phyloP scores from a whole-genome alignment of 768 basidiomycete species.

The Chalciporus sphaerocephalus region DNA sequence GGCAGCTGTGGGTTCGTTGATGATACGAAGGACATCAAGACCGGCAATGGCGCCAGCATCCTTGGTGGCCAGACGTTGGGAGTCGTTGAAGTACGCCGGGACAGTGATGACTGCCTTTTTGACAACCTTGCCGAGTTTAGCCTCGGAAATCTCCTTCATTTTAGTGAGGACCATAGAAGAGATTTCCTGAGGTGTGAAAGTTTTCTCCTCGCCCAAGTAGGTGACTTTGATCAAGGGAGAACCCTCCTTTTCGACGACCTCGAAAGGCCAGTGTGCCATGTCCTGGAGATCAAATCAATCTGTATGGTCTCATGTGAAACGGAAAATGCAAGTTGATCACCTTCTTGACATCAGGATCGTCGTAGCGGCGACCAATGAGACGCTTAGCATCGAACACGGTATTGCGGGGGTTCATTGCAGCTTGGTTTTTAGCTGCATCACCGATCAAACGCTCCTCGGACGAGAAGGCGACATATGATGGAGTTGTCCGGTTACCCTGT shows the following conservation, averaged over 20 bases:
- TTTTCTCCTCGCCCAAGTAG: conserved; percentile 92
- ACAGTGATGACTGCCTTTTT: conserved; percentile 99
- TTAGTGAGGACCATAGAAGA: conserved; percentile 99
- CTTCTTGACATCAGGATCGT: conserved; percentile 94
- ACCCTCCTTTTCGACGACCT: conserved; percentile 94
- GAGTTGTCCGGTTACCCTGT: conserved; percentile 99
- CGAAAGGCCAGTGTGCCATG: conserved; percentile 96
- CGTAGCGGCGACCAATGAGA: conserved; percentile 95
- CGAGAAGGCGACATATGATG: conserved; percentile 99
- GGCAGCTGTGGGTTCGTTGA: conserved; percentile 99
- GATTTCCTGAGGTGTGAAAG: conserved; percentile 97
- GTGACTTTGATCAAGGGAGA: conserved; percentile 95
- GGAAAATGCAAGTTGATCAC: conserved; percentile 27
- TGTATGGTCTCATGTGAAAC: background rate
- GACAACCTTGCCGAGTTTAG: conserved; percentile 96
- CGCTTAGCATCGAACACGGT: conserved; percentile 99
- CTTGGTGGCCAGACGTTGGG: conserved; percentile 98
- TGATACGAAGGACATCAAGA: conserved; percentile 99
- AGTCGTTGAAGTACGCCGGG: conserved; percentile 99
- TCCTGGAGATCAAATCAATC: conserved; percentile 50
- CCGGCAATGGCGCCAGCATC: conserved; percentile 98
- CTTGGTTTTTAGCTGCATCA: conserved; percentile 98
- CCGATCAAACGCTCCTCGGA: conserved; percentile 95
- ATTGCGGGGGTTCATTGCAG: conserved; percentile 99
- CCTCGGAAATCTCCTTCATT: conserved; percentile 99